Conservation (phyloP, 345 rosid genomes). For the Populus pruinosa region DNA sequence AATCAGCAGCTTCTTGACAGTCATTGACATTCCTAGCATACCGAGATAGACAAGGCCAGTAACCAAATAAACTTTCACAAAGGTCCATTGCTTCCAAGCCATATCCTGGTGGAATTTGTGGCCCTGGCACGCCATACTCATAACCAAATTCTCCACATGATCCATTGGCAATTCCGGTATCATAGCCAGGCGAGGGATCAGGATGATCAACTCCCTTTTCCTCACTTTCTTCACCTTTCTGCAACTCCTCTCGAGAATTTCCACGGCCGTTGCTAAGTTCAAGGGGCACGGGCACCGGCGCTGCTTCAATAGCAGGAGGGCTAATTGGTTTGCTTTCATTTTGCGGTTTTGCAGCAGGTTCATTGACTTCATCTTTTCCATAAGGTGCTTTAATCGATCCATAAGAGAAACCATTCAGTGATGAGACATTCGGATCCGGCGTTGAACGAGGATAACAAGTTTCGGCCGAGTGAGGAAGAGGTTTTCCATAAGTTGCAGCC, state of each 20-base stretch:
- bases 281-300: neutral
- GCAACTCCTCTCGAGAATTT: neutral
- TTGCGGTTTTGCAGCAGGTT: slow-evolving; percentile 22
- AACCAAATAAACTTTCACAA: slow-evolving; percentile 69
- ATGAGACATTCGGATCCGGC: slow-evolving; percentile 2
- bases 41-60: slow-evolving; percentile 62
- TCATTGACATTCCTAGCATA: slow-evolving; percentile 23
- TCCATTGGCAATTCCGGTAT: slow-evolving; percentile 3
- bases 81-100: slow-evolving; percentile 78
- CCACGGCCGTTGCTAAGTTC: neutral
- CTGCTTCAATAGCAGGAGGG: slow-evolving; percentile 10
- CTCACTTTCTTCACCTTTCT: slow-evolving; percentile 15
- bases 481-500: slow-evolving; percentile 55
- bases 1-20: slow-evolving; percentile 16
- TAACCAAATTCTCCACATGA: slow-evolving; percentile 6
- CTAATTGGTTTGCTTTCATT: slow-evolving; percentile 22
- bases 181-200: slow-evolving; percentile 12
- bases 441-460: slow-evolving; percentile 56
- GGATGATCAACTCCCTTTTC: neutral
- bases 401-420: slow-evolving; percentile 25
- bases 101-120: slow-evolving; percentile 59
- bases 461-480: slow-evolving; percentile 55
- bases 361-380: slow-evolving; percentile 21
- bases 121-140: slow-evolving; percentile 27
- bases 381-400: slow-evolving; percentile 29